Evolutionary conservation across 495 filamentous ascomycete genomes (phyloP), one percentile per base, ranked within the genome.

Genomic region (Clavariopsis aquatica): DNA sequence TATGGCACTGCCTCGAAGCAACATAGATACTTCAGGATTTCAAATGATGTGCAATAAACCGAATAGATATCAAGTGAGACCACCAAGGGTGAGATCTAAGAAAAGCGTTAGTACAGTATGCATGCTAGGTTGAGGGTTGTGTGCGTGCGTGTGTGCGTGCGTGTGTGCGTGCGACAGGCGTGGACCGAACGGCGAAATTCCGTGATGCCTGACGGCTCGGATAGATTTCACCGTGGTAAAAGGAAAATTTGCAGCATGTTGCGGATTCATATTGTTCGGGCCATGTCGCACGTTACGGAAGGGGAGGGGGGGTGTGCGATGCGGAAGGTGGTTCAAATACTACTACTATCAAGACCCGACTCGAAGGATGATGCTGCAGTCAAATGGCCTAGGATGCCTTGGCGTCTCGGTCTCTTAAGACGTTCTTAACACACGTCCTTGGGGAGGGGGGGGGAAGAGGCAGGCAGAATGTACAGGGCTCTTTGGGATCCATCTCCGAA

Each of bases 401-500:
- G 57, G 64, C 57, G 56, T 61, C 57, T 60, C 49, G 49, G 57
- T 60, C 56, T 36, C 38, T 23, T 46, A 65, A 65, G 54, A 20
- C 23, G 2, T 15, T 54, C 3, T 62, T 41, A 54, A 29, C 22
- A 41, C 26, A 5, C 38, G 36, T 34, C 17, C n/a, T 27, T 62
- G 3, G 34, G n/a, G n/a, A n/a, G n/a, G n/a, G n/a, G n/a, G n/a
- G n/a, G n/a, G n/a, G n/a, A n/a, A n/a, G n/a, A n/a, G n/a, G n/a
- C n/a, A n/a, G n/a, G n/a, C 47, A 45, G 20, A 22, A 49, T 64
- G 60, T 57, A 57, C 52, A 51, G 31, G 41, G 52, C 43, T 57
- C 61, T 57, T 52, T 64, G 22, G 61, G 61, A 51, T 57, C 53
- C 52, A 64, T 57, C 52, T 55, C 61, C 61, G 53, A 57, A 64